Conservation (phyloP, 2,329 filamentous ascomycete genomes). For the Verticillium dahliae region DNA sequence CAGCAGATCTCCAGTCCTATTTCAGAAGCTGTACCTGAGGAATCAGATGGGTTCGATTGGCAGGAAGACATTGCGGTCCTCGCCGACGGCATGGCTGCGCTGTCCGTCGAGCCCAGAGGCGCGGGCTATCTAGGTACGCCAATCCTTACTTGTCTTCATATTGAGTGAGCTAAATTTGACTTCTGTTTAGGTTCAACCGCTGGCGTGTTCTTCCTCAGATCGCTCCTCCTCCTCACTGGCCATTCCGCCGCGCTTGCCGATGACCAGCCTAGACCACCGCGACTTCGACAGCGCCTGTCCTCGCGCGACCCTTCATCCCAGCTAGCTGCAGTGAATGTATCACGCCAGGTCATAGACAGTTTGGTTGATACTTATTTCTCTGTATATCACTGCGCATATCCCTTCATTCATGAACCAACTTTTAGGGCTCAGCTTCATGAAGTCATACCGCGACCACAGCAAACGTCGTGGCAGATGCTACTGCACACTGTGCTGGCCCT, state of each 20-base stretch:
- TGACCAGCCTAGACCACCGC: background rate
- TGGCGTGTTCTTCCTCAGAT: constrained; percentile 22
- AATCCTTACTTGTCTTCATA: background rate
- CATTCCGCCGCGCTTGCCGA: constrained; percentile 8
- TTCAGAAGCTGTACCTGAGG: constrained; percentile 19
- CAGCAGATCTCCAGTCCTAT: constrained; percentile 2
- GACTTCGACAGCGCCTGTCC: background rate
- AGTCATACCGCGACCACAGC: constrained; percentile 20
- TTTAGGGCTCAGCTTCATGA: constrained; percentile 31
- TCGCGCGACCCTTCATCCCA: constrained; percentile 9
- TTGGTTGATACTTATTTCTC: constrained; percentile 33
- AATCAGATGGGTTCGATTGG: constrained; percentile 24
- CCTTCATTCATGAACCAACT: constrained; percentile 36
- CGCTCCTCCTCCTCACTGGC: constrained; percentile 17
- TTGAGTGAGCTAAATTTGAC: background rate
- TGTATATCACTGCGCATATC: constrained; percentile 36
- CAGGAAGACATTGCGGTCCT: constrained; percentile 22
- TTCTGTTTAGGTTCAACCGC: constrained; percentile 17
- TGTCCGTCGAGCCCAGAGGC: constrained; percentile 26
- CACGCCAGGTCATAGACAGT: constrained; percentile 16
- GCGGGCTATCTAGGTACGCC: constrained; percentile 22
- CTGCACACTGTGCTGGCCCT: constrained; percentile 30
- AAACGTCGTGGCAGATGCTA: constrained; percentile 25
- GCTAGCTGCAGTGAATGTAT: constrained; percentile 15
- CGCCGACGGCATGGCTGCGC: constrained; percentile 26